Conservation (phyloP, 495 filamentous ascomycete genomes). For the Neurospora sublineolata region DNA sequence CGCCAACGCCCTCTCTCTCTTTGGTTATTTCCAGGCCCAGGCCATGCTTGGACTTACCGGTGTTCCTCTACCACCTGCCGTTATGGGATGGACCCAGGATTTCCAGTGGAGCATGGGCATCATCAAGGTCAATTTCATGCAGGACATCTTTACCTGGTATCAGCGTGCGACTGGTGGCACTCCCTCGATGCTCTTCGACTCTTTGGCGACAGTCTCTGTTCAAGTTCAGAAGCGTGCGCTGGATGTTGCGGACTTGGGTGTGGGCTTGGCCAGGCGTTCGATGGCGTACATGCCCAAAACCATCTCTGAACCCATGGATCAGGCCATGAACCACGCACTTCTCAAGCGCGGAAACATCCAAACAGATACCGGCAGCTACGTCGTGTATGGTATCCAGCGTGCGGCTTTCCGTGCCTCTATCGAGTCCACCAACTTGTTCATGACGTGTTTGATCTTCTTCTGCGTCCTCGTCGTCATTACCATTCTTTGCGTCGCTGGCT, state of each 20-base stretch:
- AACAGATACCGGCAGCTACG: constrained; percentile 42
- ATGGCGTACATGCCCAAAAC: constrained; percentile 41
- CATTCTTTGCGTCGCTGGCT: constrained; percentile 58
- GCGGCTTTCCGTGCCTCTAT: constrained; percentile 79
- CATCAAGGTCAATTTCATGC: constrained; percentile 76
- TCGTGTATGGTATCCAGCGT: constrained; percentile 82
- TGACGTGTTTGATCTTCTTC: constrained; percentile 87
- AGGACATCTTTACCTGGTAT: constrained; percentile 90
- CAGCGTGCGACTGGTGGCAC: constrained; percentile 87
- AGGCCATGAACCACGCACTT: constrained; percentile 19
- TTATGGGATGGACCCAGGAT: constrained; percentile 92
- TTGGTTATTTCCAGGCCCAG: constrained; percentile 95
- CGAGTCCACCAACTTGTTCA: constrained; percentile 86
- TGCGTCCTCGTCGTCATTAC: constrained; percentile 60
- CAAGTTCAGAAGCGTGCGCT: constrained; percentile 68
- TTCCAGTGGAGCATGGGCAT: constrained; percentile 99
- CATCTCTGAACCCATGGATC: constrained; percentile 26
- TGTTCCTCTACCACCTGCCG: constrained; percentile 76
- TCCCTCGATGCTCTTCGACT: constrained; percentile 68
- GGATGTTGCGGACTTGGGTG: constrained; percentile 15
- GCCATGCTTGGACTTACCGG: constrained; percentile 83
- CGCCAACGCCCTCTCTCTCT: constrained; percentile 85
- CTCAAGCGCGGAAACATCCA: constrained; percentile 37
- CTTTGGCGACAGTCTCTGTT: constrained; percentile 66
- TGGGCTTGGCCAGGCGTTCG: constrained; percentile 37